Percentiles rank a stretch among this genome's conserved stretches.
phyloP scores from a whole-genome alignment of 768 basidiomycete genomes.

The Pluteus cervinus region DNA sequence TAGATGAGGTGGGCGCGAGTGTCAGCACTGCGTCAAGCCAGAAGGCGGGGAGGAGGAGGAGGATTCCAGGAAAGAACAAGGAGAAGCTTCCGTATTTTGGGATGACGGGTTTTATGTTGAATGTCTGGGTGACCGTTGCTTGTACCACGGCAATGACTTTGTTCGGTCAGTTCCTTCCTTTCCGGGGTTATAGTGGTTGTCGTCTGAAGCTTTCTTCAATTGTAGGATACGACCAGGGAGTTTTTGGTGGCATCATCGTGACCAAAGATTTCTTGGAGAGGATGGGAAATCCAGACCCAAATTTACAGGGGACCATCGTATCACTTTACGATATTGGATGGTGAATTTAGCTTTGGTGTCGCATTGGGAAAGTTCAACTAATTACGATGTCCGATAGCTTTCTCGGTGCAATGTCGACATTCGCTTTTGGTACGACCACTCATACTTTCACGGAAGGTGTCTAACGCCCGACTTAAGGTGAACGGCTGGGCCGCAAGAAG shows the following conservation, averaged over 20 bases:
- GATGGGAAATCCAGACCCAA: conserved; percentile 40
- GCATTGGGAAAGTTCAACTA: neutral
- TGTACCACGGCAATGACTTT: conserved; percentile 48
- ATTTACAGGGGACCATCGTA: conserved; percentile 42
- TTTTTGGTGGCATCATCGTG: conserved; percentile 47
- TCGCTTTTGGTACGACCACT: conserved; percentile 26
- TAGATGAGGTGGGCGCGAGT: too few relatives aligned
- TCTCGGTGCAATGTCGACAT: conserved; percentile 38
- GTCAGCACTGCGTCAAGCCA: neutral
- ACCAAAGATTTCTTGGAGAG: conserved; percentile 38
- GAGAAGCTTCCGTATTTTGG: conserved; percentile 33
- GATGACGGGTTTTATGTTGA: conserved; percentile 36
- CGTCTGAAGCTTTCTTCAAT: neutral
- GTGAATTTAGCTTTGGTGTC: conserved; percentile 16
- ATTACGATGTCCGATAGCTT: conserved; percentile 25
- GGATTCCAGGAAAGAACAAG: neutral
- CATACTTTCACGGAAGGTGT: too few relatives aligned
- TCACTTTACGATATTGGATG: conserved; percentile 48
- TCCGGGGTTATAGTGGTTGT: neutral
- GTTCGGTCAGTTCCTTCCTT: conserved; percentile 28
- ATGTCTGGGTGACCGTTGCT: conserved; percentile 42
- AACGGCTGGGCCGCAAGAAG: conserved; percentile 38
- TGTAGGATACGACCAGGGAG: conserved; percentile 46
- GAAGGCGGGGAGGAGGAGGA: conserved; percentile 1
- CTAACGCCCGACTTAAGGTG: conserved; percentile 29